These are phyloP conservation scores for Zygosaccharomyces sapae DNA, from an alignment of 1,139 yeast genomes.

Conservation along the genomic window DNA sequence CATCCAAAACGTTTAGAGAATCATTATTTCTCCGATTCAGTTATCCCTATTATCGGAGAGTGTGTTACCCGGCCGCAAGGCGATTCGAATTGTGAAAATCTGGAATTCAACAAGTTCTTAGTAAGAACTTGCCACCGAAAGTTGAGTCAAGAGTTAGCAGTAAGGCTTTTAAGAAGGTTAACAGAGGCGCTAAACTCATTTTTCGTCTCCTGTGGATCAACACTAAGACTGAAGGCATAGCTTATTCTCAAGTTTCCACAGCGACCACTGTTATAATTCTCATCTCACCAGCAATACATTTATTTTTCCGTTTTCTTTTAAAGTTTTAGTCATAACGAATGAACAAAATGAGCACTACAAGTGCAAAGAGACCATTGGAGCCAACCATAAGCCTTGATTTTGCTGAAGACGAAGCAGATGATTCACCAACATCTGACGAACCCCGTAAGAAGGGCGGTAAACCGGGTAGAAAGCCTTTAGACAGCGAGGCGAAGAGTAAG, in stretches of 20 bases:
- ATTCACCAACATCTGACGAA: constrained; percentile 6
- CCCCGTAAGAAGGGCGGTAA: constrained; percentile 36
- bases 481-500: constrained; percentile 75
- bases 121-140: constrained; percentile 7
- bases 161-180: no score
- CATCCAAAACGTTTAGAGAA: no score
- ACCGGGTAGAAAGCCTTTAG: constrained; percentile 72
- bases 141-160: background rate
- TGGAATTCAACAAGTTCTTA: constrained; percentile 1
- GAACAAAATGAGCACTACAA: constrained; percentile 15
- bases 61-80: background rate
- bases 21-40: no score
- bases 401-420: constrained; percentile 3
- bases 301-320: background rate
- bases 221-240: no score
- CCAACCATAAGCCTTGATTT: constrained; percentile 7
- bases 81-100: background rate
- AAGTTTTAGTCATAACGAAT: background rate
- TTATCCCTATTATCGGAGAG: background rate
- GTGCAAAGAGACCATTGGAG: constrained; percentile 23
- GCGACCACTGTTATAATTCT: no score
- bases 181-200: no score
- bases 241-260: no score
- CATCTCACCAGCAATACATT: background rate
- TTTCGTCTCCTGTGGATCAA: no score